Evolutionary conservation across 2,329 filamentous ascomycete genomes (phyloP), one percentile per base, ranked within the genome.

Genomic region (Fusarium coffeatum): DNA sequence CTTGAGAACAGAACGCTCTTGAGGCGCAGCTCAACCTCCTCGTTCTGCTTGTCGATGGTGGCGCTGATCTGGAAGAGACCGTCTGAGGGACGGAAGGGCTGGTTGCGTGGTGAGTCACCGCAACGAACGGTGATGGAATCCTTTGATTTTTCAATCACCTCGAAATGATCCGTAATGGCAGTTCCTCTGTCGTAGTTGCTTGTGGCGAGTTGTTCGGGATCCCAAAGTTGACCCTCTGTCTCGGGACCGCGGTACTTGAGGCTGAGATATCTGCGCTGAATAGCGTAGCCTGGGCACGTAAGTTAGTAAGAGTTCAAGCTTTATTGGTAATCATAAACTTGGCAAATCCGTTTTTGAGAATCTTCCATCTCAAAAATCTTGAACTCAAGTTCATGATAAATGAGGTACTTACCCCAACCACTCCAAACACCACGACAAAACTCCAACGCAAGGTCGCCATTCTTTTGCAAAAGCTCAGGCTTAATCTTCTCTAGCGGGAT

Each of bases 361-460:
- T 18, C 0, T 16, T 18, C 6, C 2, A 18, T 34, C 16, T 18
- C 32, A 18, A 37, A 37, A 37, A 18, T 1, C 0, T 6, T 1
- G 2, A 34, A 3, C 1, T 3, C 23, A 18, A 34, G 15, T 20
- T 51, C 11, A 30, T 55, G 32, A 50, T 30, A 20, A 28, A 6
- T 23, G 18, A 18, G 8, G 54, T 30, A 58, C 43, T 61, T 54
- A 92, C 90, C 90, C 76, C 84, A 84, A 59, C 88, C 89, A 67
- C 86, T 85, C 90, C 88, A 93, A 50, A 92, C 80, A 46, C 89
- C 89, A 15, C 88, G 87, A 76, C 89, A 91, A 76, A 92, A 92
- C 69, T 87, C 88, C 71, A 91, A 83, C 2, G 87, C 86, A 50
- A 92, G 81, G 3, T 83, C 83, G 28, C 81, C 80, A 69, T 88